Evolutionary conservation across 768 basidiomycete species (phyloP), one percentile per base, ranked within the genome.

Genomic region (Termitomyces sp.): DNA sequence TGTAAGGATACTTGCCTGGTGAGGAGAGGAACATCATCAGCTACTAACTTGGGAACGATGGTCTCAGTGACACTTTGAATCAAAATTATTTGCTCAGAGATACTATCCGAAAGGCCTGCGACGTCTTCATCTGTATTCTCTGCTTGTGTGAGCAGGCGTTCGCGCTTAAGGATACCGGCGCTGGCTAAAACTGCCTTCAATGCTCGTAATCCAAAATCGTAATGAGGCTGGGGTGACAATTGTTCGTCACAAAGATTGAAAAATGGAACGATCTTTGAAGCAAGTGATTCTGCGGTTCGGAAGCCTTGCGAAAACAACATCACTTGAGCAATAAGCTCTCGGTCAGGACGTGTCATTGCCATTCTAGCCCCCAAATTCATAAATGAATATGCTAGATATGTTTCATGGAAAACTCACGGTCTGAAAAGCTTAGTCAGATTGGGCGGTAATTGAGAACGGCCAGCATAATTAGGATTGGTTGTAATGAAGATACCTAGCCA

Each of bases 271-370:
- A 98, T 92, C 73, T 98, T 98, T 54, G 93, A 93, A 1, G 97
- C 97, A n/a, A 99, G 82, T 0, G 86, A 89, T 72, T 99, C 97
- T 7, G 97, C 97, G 12, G 95, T 95, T 38, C 97, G 86, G 85
- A 98, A 99, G 60, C 97, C 97, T 77, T 98, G 97, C 19, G 97
- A 98, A 78, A 98, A 98, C 45, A 99, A 77, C 92, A 98, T 95
- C 69, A 99, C 97, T 74, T 99, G 97, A 4, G 97, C 97, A 66
- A 99, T 99, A 47, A 99, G 87, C 70, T 99, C 96, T 58, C 95
- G 87, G 71, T 98, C 97, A 25, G 97, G 97, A 50, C 93, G 86
- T 7, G 97, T 97, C 97, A 99, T 99, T 35, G 97, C 94, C 91
- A 98, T 98, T 58, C 94, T 96, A 61, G 49, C 9, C 51, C 32